Evolutionary conservation across 2,329 filamentous ascomycete genomes (phyloP), one percentile per base, ranked within the genome.

Genomic region (Dactylella cylindrospora): DNA sequence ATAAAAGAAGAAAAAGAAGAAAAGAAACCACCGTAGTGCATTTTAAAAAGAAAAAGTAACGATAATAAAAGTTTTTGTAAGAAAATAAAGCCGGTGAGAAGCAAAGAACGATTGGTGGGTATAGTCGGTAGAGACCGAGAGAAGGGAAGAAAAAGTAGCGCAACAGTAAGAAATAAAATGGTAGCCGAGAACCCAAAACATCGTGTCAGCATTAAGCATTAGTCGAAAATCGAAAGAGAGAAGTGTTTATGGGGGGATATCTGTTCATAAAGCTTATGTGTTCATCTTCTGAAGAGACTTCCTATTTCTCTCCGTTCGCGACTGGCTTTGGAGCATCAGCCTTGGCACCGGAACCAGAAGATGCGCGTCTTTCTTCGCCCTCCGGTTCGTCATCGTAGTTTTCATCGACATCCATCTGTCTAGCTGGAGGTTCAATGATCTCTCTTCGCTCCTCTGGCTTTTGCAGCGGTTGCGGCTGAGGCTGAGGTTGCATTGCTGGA

Each of bases 401-500:
- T 72, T 98, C 93, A 68, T 98, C 90, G 15, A 97, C 88, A 5
- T 97, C 91, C 83, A 98, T 94, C 74, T 95, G 95, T 17, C 93
- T 81, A 15, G 90, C 89, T 26, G 93, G 90, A 47, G 83, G 77
- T 72, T 86, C 83, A 7, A 68, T 65, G 51, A 69, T 67, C 26
- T 69, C 68, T 31, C 67, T 66, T 15, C 66, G 41, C 38, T 69
- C 67, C 39, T 67, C 64, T 17, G 90, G 88, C 74, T 97, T 91
- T 55, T 84, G 84, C 13, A 78, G 73, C 15, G 79, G 76, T 1
- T 79, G 73, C 22, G 80, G 73, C 31, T 70, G 69, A 2, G 74
- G 74, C 25, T 77, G 76, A 20, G 76, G 54, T 39, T 57, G 68
- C 31, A 74, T 71, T 15, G 74, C 70, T 17, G 75, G 70, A 29